Evolutionary conservation across 2,329 filamentous ascomycete genomes (phyloP).

Genomic region (Arthrinium phaeospermum): DNA sequence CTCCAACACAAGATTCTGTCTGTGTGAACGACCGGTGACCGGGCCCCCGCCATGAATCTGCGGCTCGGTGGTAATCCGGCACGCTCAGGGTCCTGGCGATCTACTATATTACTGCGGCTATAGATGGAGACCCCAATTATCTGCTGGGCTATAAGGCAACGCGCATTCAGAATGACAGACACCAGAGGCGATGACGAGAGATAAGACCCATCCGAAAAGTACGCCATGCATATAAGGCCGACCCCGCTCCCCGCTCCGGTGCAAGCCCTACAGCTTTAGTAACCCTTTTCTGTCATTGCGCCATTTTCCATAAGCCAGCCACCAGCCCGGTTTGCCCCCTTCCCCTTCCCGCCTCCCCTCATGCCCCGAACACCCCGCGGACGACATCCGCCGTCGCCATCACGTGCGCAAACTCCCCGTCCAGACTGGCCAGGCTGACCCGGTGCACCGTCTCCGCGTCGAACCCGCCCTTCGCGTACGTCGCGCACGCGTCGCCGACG

Average conservation of each 20-base stretch:
- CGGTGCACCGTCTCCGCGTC: conserved; percentile 52
- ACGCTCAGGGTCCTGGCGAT: not conserved
- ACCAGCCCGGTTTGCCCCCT: not conserved
- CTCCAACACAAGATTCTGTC: not conserved
- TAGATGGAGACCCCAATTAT: not conserved
- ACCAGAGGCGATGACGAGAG: not conserved
- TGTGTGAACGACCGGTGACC: not conserved
- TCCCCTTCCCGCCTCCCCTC: not conserved
- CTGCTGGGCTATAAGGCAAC: not conserved
- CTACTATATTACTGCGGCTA: not conserved
- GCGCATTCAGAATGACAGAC: not conserved
- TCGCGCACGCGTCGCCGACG: conserved; percentile 52
- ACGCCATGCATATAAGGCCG: no score
- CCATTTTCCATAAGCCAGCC: not conserved
- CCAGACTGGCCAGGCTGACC: conserved; percentile 50
- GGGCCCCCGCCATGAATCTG: not conserved
- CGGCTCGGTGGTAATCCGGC: not conserved
- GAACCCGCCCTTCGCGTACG: conserved; percentile 47
- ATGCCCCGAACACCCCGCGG: not conserved
- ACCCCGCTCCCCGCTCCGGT: not conserved
- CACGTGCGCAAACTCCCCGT: conserved; percentile 51
- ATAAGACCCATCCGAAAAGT: not conserved
- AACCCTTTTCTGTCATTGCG: not conserved
- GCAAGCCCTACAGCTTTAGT: not conserved
- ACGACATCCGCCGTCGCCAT: conserved; percentile 42